These are phyloP conservation scores for Penicillium alfredii DNA, from an alignment of 495 filamentous ascomycete species.

Conservation along the genomic window DNA sequence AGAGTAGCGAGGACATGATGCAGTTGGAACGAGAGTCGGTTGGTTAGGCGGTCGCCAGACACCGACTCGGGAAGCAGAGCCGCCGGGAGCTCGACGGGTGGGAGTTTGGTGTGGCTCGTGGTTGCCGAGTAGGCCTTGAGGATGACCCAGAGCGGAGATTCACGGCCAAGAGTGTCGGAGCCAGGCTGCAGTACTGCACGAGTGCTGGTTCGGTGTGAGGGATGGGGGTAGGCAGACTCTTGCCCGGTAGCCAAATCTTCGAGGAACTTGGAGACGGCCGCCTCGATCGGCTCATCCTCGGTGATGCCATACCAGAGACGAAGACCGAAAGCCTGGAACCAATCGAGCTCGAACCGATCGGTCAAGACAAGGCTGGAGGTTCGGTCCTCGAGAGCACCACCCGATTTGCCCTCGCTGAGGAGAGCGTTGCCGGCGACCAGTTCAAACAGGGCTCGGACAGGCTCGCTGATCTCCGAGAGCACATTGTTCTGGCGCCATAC, in stretches of 20 bases:
- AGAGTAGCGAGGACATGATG: conserved; percentile 51
- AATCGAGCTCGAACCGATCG: conserved; percentile 76
- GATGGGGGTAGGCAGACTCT: conserved; percentile 53
- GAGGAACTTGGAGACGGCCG: conserved; percentile 62
- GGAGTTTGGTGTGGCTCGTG: conserved; percentile 15
- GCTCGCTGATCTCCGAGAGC: conserved; percentile 78
- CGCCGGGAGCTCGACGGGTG: conserved; percentile 27
- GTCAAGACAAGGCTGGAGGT: conserved; percentile 70
- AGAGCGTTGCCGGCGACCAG: conserved; percentile 80
- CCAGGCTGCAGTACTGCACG: conserved; percentile 44
- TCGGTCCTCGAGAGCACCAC: conserved; percentile 65
- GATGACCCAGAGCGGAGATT: conserved; percentile 81
- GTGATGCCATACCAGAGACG: conserved; percentile 78
- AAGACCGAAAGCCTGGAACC: conserved; percentile 87
- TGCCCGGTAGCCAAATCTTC: conserved; percentile 59
- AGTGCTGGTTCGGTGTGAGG: conserved; percentile 53
- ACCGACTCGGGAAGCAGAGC: conserved; percentile 45
- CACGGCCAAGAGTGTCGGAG: conserved; percentile 44
- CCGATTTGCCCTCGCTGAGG: conserved; percentile 63
- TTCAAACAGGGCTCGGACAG: conserved; percentile 82
- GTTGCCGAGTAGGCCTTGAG: conserved; percentile 67
- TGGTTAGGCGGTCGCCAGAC: conserved; percentile 61
- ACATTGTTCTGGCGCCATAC: conserved; percentile 77
- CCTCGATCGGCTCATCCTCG: conserved; percentile 58
- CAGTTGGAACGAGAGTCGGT: conserved; percentile 79